phyloP scores from a whole-genome alignment of 805 yeast genomes.

The Saccharomycopsis malanga region DNA sequence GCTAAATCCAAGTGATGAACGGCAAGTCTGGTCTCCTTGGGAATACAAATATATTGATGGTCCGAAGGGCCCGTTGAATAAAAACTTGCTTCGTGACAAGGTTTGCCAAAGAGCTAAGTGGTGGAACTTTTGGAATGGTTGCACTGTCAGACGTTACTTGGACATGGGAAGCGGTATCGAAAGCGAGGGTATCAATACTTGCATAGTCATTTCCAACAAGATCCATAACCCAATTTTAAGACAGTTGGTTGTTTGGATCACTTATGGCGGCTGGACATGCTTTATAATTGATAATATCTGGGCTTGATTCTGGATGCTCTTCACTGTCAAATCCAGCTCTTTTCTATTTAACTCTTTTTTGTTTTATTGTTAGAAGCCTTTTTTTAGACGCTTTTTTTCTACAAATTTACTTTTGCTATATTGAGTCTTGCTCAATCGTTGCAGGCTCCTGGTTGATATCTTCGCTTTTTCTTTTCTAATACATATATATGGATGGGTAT shows the following conservation, averaged over 20 bases:
- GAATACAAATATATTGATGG: slow-evolving; percentile 92
- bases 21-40: slow-evolving; percentile 83
- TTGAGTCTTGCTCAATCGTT: too few species aligned
- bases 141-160: slow-evolving; percentile 67
- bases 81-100: slow-evolving; percentile 59
- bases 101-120: slow-evolving; percentile 84
- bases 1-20: slow-evolving; percentile 55
- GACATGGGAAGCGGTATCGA: slow-evolving; percentile 87
- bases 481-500: too few species aligned
- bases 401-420: background rate
- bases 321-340: too few species aligned
- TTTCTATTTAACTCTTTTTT: too few species aligned
- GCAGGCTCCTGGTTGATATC: too few species aligned
- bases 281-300: slow-evolving; percentile 43
- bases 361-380: background rate
- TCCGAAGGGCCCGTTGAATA: slow-evolving; percentile 82
- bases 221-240: slow-evolving; percentile 42
- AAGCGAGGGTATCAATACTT: slow-evolving; percentile 70
- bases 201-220: slow-evolving; percentile 59
- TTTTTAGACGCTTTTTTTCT: background rate
- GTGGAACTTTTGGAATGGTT: slow-evolving; percentile 86
- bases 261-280: slow-evolving; percentile 61
- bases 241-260: slow-evolving; percentile 38
- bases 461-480: too few species aligned
- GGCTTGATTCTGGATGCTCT: slow-evolving; percentile 31